Conservation (phyloP, 2,329 filamentous ascomycete genomes). For the Penicillium sp. region DNA sequence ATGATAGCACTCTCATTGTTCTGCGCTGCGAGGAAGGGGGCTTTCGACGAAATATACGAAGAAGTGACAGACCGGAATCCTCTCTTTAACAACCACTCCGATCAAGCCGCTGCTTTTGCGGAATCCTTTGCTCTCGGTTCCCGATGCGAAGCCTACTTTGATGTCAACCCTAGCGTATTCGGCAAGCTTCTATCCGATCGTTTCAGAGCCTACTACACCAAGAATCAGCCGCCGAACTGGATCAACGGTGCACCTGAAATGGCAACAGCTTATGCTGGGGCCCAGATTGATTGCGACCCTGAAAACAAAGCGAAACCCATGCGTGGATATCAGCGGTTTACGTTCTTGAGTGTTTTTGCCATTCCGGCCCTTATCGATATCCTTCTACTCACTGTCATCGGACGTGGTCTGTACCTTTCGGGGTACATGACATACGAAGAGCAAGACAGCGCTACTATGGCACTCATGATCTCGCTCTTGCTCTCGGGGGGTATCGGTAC, state of each 20-base stretch:
- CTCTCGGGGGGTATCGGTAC: constrained; percentile 61
- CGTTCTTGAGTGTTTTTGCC: constrained; percentile 61
- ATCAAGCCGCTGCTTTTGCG: constrained; percentile 63
- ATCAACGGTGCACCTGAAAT: constrained; percentile 51
- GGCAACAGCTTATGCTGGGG: constrained; percentile 52
- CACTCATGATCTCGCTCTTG: constrained; percentile 58
- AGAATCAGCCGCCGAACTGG: constrained; percentile 51
- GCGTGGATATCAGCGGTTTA: constrained; percentile 52
- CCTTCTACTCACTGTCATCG: constrained; percentile 57
- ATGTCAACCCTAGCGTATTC: constrained; percentile 51
- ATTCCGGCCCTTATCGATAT: constrained; percentile 63
- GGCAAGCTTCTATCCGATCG: constrained; percentile 45
- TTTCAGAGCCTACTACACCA: constrained; percentile 46
- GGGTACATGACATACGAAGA: constrained; percentile 53
- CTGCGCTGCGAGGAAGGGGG: constrained; percentile 55
- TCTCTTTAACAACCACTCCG: constrained; percentile 59
- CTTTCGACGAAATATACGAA: constrained; percentile 62
- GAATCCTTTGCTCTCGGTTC: constrained; percentile 64
- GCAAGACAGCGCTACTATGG: constrained; percentile 55
- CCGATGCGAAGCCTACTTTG: constrained; percentile 62
- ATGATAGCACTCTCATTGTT: constrained; percentile 59
- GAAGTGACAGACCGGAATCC: constrained; percentile 63
- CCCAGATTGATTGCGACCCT: constrained; percentile 54
- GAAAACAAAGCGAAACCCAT: constrained; percentile 45
- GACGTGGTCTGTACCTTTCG: constrained; percentile 61